Percentiles rank a stretch among this genome's conserved stretches.
Evolutionary conservation across 371 early-diverging fungal genomes (phyloP).

Genomic region (Syncephalastrum monosporum): DNA sequence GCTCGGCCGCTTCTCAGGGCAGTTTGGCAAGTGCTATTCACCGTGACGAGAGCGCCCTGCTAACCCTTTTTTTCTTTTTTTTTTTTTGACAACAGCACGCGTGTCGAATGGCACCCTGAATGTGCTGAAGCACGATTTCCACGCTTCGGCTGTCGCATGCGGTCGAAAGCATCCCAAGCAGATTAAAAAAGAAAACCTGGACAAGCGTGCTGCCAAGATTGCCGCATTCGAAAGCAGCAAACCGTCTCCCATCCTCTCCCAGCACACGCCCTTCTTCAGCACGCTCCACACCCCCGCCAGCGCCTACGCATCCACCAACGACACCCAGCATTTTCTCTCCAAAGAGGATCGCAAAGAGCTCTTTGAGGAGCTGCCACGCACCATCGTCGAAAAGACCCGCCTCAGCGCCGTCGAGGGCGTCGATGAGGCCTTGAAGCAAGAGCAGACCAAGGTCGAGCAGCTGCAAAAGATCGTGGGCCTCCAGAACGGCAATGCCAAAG

Average conservation of each 20-base stretch:
- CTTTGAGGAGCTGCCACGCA: constrained; percentile 61
- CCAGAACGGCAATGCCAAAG: constrained; percentile 76
- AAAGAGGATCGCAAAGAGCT: constrained; percentile 51
- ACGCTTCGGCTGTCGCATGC: constrained; percentile 31
- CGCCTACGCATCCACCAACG: constrained; percentile 26
- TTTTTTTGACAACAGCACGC: no score
- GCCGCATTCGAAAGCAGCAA: constrained; percentile 46
- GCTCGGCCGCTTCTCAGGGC: no score
- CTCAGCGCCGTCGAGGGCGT: constrained; percentile 40
- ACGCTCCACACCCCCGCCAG: constrained; percentile 44
- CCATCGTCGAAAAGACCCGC: constrained; percentile 36
- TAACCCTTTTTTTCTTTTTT: no score
- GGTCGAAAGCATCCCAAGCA: constrained; percentile 55
- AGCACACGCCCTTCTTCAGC: constrained; percentile 39
- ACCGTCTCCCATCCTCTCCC: constrained; percentile 45
- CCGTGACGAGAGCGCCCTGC: no score
- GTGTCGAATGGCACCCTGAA: no score
- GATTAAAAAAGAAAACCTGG: constrained; percentile 51
- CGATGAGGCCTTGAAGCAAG: constrained; percentile 44
- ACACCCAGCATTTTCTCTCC: constrained; percentile 54
- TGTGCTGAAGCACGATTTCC: constrained; percentile 27
- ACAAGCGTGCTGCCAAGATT: constrained; percentile 36
- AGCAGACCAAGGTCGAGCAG: constrained; percentile 61
- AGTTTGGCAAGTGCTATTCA: no score
- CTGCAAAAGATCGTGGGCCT: constrained; percentile 74